Conservation (phyloP, 2,329 filamentous ascomycete species). For the Onygenales sp. region DNA sequence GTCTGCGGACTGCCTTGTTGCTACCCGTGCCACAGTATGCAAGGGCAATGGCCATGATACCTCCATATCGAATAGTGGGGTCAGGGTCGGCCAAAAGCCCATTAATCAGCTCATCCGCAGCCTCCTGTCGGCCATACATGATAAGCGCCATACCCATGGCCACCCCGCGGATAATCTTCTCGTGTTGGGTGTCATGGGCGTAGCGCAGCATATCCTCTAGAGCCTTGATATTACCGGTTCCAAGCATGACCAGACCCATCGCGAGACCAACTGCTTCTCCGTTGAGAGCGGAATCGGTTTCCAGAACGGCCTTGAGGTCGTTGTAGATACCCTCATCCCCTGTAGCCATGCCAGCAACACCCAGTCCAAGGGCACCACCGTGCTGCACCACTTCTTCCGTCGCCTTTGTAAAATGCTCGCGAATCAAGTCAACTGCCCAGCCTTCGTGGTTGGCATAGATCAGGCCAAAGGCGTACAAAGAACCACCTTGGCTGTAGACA, state of each 20-base stretch:
- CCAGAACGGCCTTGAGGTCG: conserved; percentile 78
- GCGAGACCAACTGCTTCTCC: conserved; percentile 91
- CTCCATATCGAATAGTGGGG: conserved; percentile 86
- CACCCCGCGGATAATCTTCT: conserved; percentile 95
- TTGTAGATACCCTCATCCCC: conserved; percentile 86
- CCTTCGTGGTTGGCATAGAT: conserved; percentile 97
- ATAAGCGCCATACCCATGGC: conserved; percentile 96
- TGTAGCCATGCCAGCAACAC: conserved; percentile 95
- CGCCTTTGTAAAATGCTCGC: conserved; percentile 40
- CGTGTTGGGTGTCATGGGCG: conserved; percentile 93
- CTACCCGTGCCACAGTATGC: conserved; percentile 95
- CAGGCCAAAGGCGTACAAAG: conserved; percentile 86
- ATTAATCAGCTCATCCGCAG: conserved; percentile 88
- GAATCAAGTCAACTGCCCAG: conserved; percentile 53
- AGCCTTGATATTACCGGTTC: conserved; percentile 89
- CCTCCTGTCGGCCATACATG: conserved; percentile 94
- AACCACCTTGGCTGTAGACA: conserved; percentile 91
- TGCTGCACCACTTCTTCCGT: conserved; percentile 81
- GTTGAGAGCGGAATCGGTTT: conserved; percentile 89
- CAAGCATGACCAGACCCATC: conserved; percentile 97
- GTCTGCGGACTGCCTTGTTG: conserved; percentile 95
- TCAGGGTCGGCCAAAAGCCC: conserved; percentile 88
- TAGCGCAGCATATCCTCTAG: conserved; percentile 97
- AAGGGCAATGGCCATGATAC: conserved; percentile 96
- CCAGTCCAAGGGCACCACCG: conserved; percentile 86